These are phyloP conservation scores for Fusarium devonianum DNA, from an alignment of 2,329 filamentous ascomycete species.

Conservation along the genomic window DNA sequence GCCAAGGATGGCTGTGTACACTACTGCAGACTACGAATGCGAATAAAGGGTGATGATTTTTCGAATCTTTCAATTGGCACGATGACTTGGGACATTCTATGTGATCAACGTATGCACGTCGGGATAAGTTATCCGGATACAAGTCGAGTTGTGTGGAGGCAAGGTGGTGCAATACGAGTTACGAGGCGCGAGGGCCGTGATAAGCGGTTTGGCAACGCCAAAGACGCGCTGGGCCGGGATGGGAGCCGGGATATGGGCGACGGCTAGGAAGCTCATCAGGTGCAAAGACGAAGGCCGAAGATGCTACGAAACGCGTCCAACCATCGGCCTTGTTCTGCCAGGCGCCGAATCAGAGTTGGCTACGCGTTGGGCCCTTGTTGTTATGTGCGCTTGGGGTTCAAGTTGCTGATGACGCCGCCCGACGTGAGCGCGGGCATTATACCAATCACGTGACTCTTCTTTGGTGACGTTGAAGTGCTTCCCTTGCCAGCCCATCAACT, in stretches of 20 bases:
- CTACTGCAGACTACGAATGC: constrained; percentile 44
- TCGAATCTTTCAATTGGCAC: constrained; percentile 30
- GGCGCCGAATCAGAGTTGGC: constrained; percentile 33
- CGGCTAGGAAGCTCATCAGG: constrained; percentile 6
- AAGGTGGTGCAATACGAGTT: constrained; percentile 41
- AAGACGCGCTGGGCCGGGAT: constrained; percentile 21
- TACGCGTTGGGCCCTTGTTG: constrained; percentile 27
- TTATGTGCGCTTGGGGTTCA: constrained; percentile 31
- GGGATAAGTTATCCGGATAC: constrained; percentile 40
- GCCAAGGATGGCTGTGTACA: constrained; percentile 43
- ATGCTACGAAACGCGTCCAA: constrained; percentile 26
- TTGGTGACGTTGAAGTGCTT: constrained; percentile 49
- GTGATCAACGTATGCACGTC: constrained; percentile 39
- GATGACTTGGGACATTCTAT: constrained; percentile 18
- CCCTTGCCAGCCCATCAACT: constrained; percentile 44
- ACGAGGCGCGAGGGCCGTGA: constrained; percentile 35
- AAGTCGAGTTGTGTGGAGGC: constrained; percentile 44
- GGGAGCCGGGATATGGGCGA: constrained; percentile 11
- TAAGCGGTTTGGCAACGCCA: constrained; percentile 29
- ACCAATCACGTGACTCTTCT: constrained; percentile 45
- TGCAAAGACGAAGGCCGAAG: constrained; percentile 16
- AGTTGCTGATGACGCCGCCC: constrained; percentile 39
- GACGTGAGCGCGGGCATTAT: constrained; percentile 28
- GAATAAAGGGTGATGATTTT: constrained; percentile 40
- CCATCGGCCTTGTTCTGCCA: constrained; percentile 21